Base-by-base conservation (phyloP, 192 early-diverging fungal species). In the Coemansia sp. region DNA sequence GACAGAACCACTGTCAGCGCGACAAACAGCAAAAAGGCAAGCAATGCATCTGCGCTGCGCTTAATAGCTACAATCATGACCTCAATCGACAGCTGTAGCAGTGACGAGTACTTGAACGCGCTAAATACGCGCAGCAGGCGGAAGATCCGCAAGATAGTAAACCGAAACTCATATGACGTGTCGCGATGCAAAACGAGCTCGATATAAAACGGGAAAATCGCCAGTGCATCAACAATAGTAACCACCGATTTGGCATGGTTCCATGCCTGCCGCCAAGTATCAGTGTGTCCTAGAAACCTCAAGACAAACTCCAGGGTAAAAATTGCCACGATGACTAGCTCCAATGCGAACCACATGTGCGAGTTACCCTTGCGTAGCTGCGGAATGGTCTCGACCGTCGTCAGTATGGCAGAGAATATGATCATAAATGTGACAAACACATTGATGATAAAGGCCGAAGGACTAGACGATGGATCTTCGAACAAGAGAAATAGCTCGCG, bases 301-400 rank as follows among this genome's bases (percentile, higher is more conserved):
- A 89, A 63, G 10, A 86, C 37, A 72, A 90, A 92, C 73, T 93
- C 92, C 34, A 89, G 60, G 7, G 92, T 91, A 60, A 93, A 93
- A 24, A 93, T 77, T 0, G 74, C 84, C 6, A 93, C 90, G 72
- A 92, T 88, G 3, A 82, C 73, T 12, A 88, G 84, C 73, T 92
- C 91, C 32, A 91, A 71, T 29, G 81, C 84, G 58, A 91, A 86
- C 89, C 91, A 82, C 47, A 84, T 44, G 15, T 78, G 67, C 60
- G 75, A 56, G 65, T 82, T 64, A 47, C 69, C 70, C 58, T 79
- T 76, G 59, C 87, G 85, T 60, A 91, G 89, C 24, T 88, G 52
- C 47, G 92, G 92, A 29, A 93, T 91, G 30, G 92, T 93, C 80
- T 93, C 92, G 53, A 93, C 78, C 15, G 90, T 91, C 0, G 91